Evolutionary conservation across 2,329 filamentous ascomycete genomes (phyloP).

Genomic region (Ophidiomyces ophidiicola): DNA sequence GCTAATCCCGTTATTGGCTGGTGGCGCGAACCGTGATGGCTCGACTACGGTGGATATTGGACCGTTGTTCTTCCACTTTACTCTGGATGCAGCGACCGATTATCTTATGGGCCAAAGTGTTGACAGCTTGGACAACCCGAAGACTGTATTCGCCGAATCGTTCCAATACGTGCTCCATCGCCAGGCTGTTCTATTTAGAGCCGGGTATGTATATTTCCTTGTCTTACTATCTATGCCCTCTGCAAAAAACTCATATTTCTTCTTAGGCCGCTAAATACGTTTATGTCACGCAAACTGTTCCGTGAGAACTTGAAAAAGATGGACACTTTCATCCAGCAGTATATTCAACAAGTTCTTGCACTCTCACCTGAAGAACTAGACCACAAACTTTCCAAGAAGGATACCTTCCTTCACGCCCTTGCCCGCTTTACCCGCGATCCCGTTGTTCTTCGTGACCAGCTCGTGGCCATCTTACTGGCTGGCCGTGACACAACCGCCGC

Average conservation of each 20-base stretch:
- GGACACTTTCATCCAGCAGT: slow-evolving; percentile 63
- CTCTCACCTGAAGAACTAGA: slow-evolving; percentile 61
- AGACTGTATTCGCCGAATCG: slow-evolving; percentile 63
- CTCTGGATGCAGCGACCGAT: slow-evolving; percentile 72
- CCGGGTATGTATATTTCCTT: slow-evolving; percentile 37
- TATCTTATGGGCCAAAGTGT: slow-evolving; percentile 72
- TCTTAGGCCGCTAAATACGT: slow-evolving; percentile 44
- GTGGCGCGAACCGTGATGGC: slow-evolving; percentile 26
- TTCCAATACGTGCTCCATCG: slow-evolving; percentile 68
- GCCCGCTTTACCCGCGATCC: slow-evolving; percentile 60
- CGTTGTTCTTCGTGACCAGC: slow-evolving; percentile 64
- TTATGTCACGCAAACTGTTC: slow-evolving; percentile 56
- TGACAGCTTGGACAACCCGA: slow-evolving; percentile 47
- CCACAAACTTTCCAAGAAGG: slow-evolving; percentile 54
- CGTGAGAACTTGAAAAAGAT: slow-evolving; percentile 53
- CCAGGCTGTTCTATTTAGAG: slow-evolving; percentile 54
- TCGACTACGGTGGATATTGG: slow-evolving; percentile 52
- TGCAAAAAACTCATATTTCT: neutral
- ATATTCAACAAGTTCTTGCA: slow-evolving; percentile 60
- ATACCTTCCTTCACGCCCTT: slow-evolving; percentile 79
- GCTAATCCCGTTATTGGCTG: slow-evolving; percentile 54
- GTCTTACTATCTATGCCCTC: slow-evolving; percentile 1
- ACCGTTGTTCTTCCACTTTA: slow-evolving; percentile 70
- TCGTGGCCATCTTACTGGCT: slow-evolving; percentile 70
- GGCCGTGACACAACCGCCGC: slow-evolving; percentile 73